phyloP scores from a whole-genome alignment of 2,329 filamentous ascomycete genomes.

The Raffaelea albimanens region DNA sequence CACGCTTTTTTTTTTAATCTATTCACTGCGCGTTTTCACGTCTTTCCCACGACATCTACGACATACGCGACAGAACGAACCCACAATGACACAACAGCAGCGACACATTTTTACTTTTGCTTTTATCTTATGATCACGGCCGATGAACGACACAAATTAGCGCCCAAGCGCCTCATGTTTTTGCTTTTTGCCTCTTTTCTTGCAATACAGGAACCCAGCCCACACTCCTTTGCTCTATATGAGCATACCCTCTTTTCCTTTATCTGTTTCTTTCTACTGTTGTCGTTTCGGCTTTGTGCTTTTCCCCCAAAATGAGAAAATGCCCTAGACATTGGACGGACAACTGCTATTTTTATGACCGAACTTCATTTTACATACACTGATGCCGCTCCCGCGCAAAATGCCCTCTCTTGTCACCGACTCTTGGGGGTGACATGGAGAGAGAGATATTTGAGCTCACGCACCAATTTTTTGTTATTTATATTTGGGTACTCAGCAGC shows the following conservation, averaged over 20 bases:
- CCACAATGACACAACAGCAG: background rate
- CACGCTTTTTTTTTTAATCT: no score
- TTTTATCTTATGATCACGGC: background rate
- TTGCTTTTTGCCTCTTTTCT: slow-evolving; percentile 1
- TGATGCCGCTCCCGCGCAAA: slow-evolving; percentile 6
- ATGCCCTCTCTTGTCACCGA: background rate
- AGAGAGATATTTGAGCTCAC: slow-evolving; percentile 1
- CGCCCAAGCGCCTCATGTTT: background rate
- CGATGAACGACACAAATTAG: background rate
- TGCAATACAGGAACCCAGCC: background rate
- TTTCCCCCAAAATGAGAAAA: no score
- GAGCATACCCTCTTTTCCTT: slow-evolving; percentile 1
- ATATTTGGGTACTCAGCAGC: background rate
- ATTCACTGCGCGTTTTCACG: no score
- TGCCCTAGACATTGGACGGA: no score
- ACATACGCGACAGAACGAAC: background rate
- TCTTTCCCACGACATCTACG: no score
- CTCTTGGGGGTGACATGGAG: background rate
- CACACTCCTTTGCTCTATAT: background rate
- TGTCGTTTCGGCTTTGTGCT: background rate
- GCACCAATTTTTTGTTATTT: background rate
- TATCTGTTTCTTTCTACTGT: slow-evolving; percentile 11
- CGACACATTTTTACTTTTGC: background rate
- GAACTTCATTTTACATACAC: slow-evolving; percentile 1
- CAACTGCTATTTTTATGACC: no score